A percentile compares a stretch with the other conserved stretches of the same genome.
phyloP scores from a whole-genome alignment of 345 rosid genomes.

The Pistacia atlantica region DNA sequence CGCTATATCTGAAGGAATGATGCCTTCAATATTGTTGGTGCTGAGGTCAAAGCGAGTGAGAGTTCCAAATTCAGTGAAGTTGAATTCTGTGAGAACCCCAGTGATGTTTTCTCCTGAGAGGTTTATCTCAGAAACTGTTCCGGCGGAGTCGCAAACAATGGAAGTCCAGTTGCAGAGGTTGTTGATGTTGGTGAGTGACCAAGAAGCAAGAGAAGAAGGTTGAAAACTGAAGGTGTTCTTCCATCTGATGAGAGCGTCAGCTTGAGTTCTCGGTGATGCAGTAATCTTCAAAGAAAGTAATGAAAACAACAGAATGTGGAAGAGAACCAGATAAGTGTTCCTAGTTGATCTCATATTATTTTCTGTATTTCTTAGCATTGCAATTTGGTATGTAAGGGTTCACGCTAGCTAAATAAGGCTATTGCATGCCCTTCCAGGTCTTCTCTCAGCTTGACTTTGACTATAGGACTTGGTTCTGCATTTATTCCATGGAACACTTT shows the following conservation, averaged over 20 bases:
- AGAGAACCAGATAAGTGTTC: too few relatives aligned
- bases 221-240: conserved; percentile 36
- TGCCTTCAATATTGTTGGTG: conserved; percentile 31
- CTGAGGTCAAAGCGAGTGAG: conserved; percentile 45
- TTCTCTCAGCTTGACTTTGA: too few relatives aligned
- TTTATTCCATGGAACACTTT: too few relatives aligned
- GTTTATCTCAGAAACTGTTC: conserved; percentile 37
- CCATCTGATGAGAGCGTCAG: conserved; percentile 67
- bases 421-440: too few relatives aligned
- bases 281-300: conserved; percentile 28
- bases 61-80: conserved; percentile 49
- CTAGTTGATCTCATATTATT: too few relatives aligned
- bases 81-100: conserved; percentile 43
- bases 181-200: conserved; percentile 52
- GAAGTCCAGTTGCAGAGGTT: conserved; percentile 69
- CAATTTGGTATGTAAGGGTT: too few relatives aligned
- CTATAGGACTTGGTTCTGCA: too few relatives aligned
- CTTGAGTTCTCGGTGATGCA: conserved; percentile 52
- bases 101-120: conserved; percentile 37
- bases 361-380: too few relatives aligned
- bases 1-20: conserved; percentile 46
- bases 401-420: too few relatives aligned
- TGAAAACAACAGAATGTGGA: too few relatives aligned
- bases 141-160: conserved; percentile 39
- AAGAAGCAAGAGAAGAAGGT: conserved; percentile 45